These are phyloP conservation scores for Plasmodium ovale DNA, from an alignment of 169 alveolate species.

Conservation along the genomic window DNA sequence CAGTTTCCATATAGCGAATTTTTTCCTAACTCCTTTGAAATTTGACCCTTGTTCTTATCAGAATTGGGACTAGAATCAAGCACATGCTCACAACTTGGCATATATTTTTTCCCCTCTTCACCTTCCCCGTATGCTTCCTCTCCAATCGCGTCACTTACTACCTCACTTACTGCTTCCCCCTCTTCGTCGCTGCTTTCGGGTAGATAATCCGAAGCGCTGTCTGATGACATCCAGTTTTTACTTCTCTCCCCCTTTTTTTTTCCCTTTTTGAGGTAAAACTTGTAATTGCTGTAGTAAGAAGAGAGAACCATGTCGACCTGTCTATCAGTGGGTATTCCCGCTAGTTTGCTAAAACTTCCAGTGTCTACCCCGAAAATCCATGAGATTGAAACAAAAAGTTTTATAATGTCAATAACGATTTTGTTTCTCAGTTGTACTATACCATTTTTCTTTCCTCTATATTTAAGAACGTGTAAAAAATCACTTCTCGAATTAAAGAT, in stretches of 20 bases:
- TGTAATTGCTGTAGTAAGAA: conserved; percentile 57
- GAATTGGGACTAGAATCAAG: no score
- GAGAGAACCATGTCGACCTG: conserved; percentile 41
- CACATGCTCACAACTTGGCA: no score
- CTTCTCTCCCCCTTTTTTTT: background rate
- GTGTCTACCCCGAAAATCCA: conserved; percentile 70
- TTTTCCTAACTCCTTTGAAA: no score
- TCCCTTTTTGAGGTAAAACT: conserved; percentile 3
- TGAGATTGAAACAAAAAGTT: conserved; percentile 60
- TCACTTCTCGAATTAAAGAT: conserved; percentile 66
- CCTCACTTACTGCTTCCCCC: background rate
- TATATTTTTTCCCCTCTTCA: background rate
- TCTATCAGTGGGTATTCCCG: background rate
- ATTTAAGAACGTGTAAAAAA: conserved; percentile 52
- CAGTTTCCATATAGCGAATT: no score
- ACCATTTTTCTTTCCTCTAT: conserved; percentile 40
- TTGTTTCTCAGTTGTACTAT: conserved; percentile 41
- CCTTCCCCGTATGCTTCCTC: background rate
- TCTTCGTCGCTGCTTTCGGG: conserved; percentile 7
- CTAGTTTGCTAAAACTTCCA: conserved; percentile 2
- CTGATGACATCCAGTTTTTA: no score
- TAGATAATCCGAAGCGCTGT: conserved; percentile 14
- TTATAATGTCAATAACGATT: conserved; percentile 42
- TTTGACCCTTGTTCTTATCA: background rate
- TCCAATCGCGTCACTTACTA: background rate